Conservation (phyloP, 371 early-diverging fungal genomes). For the Lichtheimia hyalospora region DNA sequence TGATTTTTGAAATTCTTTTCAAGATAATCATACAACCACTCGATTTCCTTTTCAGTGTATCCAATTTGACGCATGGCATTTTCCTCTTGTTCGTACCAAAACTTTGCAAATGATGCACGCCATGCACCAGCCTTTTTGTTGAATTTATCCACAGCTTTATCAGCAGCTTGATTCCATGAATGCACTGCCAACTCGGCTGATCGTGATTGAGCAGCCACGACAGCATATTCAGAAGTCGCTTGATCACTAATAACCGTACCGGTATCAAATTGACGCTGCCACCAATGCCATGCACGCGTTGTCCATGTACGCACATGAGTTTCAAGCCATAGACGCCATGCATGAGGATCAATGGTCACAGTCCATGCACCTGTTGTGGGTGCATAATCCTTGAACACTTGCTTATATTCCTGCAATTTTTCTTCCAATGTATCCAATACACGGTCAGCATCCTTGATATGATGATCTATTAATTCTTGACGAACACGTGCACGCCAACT, state of each 20-base stretch:
- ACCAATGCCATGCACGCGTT: neutral
- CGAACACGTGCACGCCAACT: conserved; percentile 33
- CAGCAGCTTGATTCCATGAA: conserved; percentile 26
- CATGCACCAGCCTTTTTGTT: conserved; percentile 15
- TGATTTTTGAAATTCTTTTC: conserved; percentile 27
- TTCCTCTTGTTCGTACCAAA: conserved; percentile 36
- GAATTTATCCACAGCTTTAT: neutral
- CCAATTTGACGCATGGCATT: conserved; percentile 38
- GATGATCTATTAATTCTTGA: conserved; percentile 25
- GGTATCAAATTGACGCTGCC: neutral
- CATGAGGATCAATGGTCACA: neutral
- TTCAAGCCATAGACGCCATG: conserved; percentile 7
- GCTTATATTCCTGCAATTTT: conserved; percentile 42
- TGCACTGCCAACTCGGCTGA: conserved; percentile 20
- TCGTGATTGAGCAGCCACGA: conserved; percentile 9
- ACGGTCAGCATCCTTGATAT: conserved; percentile 23
- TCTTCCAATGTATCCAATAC: conserved; percentile 26
- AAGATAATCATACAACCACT: conserved; percentile 41
- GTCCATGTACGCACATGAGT: neutral
- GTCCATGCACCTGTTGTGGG: conserved; percentile 19
- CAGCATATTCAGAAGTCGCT: conserved; percentile 11
- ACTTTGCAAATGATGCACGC: conserved; percentile 30
- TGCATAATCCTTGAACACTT: conserved; percentile 43
- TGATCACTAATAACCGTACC: neutral
- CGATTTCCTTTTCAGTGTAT: conserved; percentile 45